Conservation (phyloP, 139 green algal genomes). For the Protoeuglena noctilucae region DNA sequence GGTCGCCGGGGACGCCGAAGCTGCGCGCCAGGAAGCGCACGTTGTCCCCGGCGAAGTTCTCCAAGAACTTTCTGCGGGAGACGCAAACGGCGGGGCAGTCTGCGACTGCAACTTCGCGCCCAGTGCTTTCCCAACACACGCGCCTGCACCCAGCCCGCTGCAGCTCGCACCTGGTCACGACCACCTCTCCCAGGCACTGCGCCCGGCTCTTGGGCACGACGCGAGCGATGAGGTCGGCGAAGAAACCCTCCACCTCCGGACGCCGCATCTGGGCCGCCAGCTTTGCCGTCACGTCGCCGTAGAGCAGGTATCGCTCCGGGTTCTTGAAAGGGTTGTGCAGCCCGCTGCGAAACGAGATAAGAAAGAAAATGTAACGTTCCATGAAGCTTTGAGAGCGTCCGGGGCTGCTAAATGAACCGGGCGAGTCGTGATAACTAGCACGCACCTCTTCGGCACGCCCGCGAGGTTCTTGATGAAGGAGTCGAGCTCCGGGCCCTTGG, state of each 20-base stretch:
- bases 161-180: conserved; percentile 63
- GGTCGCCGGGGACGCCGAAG: conserved; percentile 74
- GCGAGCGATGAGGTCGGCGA: conserved; percentile 75
- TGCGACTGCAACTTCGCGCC: too few relatives aligned
- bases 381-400: too few relatives aligned
- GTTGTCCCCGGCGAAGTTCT: conserved; percentile 92
- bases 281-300: conserved; percentile 58
- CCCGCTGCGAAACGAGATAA: too few relatives aligned
- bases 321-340: conserved; percentile 89
- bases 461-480: neutral
- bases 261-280: conserved; percentile 54
- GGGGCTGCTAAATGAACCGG: too few relatives aligned
- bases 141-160: too few relatives aligned
- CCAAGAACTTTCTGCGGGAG: conserved; percentile 87
- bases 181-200: conserved; percentile 71
- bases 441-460: neutral
- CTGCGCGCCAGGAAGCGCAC: conserved; percentile 74
- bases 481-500: too few relatives aligned
- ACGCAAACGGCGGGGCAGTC: too few relatives aligned
- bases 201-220: conserved; percentile 64
- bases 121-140: too few relatives aligned
- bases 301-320: conserved; percentile 75
- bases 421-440: too few relatives aligned
- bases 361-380: too few relatives aligned
- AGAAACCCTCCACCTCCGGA: conserved; percentile 62